Base-by-base conservation (phyloP, 345 rosid genomes). In the Sisymbrium altissimum region DNA sequence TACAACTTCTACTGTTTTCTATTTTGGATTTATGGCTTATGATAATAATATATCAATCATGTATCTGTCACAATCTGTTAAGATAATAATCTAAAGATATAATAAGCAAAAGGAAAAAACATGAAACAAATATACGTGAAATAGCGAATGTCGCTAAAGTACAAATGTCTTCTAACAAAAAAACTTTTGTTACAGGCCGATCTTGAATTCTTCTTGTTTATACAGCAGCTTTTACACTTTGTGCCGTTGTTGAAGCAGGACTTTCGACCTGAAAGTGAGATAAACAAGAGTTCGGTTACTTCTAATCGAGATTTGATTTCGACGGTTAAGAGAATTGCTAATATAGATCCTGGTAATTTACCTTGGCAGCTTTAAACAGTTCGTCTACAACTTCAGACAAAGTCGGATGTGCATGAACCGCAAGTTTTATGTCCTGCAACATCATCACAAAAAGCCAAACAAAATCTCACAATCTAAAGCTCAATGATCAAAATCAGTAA, bases 371-470 rank as follows among this genome's bases (percentile, higher is more conserved):
- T 81, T 96, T 96, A 65, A 90, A 96, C 66, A 96, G 86, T 76
- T 96, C 98, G 14, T 96, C 99, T 15, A 96, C 82, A 62, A 92
- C 99, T 83, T 96, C 99, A 8, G 99, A 92, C 64, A 96, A 77
- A n/a, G 99, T 96, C 35, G 99, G 99, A 84, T 96, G 99, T 35
- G 99, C 98, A 75, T 96, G 99, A 79, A 95, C 99, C 6, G 98
- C 99, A 38, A 83, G 77, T 79, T 87, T 95, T 32, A 95, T 81
- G 73, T 92, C 99, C 99, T 91, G 90, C 78, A 69, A 17, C 0
- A 53, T 41, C 46, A 43, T 44, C 15, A 9, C 49, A 9, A 15
- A 45, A 67, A 36, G 5, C 9, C 1, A 21, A 2, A 9, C 7
- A 15, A 19, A 60, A 0, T 9, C 13, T 73, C 65, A 62, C 11